A percentile compares a stretch with the other conserved stretches of the same genome.
Evolutionary conservation across 2,329 filamentous ascomycete genomes (phyloP).

Genomic region (Fusarium heterosporum): DNA sequence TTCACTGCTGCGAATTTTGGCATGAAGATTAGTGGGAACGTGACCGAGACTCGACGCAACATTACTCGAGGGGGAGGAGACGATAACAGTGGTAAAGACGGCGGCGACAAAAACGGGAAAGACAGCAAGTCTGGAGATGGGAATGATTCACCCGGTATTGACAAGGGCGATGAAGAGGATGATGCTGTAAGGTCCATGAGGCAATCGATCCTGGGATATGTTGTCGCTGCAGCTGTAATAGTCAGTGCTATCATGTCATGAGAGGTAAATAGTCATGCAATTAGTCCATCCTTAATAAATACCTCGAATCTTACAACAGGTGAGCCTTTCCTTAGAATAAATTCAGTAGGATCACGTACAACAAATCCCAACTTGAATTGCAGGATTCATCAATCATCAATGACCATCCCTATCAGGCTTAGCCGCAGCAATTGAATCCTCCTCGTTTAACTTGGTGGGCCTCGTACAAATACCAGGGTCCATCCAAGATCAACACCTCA

Average conservation of each 20-base stretch:
- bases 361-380: too few species aligned
- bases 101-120: not conserved
- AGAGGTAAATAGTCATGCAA: not conserved
- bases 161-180: conserved; percentile 31
- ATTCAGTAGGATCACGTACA: too few species aligned
- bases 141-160: not conserved
- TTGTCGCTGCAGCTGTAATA: conserved; percentile 16
- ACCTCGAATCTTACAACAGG: too few species aligned
- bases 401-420: not conserved
- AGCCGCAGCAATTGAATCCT: conserved; percentile 2
- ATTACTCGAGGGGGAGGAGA: not conserved
- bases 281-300: too few species aligned
- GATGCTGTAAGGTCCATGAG: conserved; percentile 4
- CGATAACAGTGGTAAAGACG: not conserved
- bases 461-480: not conserved
- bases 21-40: conserved; percentile 33
- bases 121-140: not conserved
- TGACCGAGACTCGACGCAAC: not conserved
- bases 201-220: conserved; percentile 20
- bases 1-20: conserved; percentile 44
- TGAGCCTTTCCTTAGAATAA: too few species aligned
- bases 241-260: conserved; percentile 10
- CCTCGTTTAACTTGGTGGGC: not conserved
- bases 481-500: not conserved
- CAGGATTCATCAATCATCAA: too few species aligned